These are phyloP conservation scores for Fusarium newnesense DNA, from an alignment of 2,329 filamentous ascomycete genomes.

Conservation along the genomic window DNA sequence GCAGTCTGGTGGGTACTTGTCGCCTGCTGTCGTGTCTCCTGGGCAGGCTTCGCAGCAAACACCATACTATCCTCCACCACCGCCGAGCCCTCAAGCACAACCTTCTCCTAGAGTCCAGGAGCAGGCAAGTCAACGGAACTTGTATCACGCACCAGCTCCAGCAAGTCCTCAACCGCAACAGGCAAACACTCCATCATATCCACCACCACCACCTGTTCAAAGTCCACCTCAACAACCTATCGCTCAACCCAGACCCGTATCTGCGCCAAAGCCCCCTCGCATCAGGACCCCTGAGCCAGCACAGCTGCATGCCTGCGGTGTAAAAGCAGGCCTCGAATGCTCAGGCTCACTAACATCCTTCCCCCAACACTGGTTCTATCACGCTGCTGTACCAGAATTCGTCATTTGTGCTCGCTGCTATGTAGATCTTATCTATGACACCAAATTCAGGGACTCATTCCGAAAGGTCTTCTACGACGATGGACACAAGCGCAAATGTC, in stretches of 20 bases:
- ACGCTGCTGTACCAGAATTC: slow-evolving; percentile 47
- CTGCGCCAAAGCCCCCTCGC: slow-evolving; percentile 14
- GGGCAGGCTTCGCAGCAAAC: not conserved
- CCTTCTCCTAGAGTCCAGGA: not conserved
- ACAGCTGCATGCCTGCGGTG: slow-evolving; percentile 21
- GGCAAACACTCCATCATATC: not conserved
- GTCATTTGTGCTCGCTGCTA: slow-evolving; percentile 53
- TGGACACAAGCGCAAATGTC: slow-evolving; percentile 46
- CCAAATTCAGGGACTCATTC: slow-evolving; percentile 46
- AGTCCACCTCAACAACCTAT: not conserved
- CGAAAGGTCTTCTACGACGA: slow-evolving; percentile 33
- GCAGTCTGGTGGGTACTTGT: not conserved
- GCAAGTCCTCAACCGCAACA: not conserved
- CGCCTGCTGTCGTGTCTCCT: not conserved
- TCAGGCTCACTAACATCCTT: slow-evolving; percentile 38
- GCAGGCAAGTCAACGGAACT: not conserved
- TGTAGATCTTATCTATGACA: slow-evolving; percentile 49
- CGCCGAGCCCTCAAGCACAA: not conserved
- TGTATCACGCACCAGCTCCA: not conserved
- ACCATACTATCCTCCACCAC: not conserved
- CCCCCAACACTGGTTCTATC: slow-evolving; percentile 52
- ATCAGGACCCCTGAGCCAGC: slow-evolving; percentile 27
- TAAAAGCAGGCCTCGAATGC: slow-evolving; percentile 43
- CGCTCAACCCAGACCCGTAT: not conserved
- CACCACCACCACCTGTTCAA: not conserved